Percentiles rank a stretch among this genome's conserved stretches.
Conservation (phyloP, 2,329 filamentous ascomycete species). For the Stylonectria norvegica region DNA sequence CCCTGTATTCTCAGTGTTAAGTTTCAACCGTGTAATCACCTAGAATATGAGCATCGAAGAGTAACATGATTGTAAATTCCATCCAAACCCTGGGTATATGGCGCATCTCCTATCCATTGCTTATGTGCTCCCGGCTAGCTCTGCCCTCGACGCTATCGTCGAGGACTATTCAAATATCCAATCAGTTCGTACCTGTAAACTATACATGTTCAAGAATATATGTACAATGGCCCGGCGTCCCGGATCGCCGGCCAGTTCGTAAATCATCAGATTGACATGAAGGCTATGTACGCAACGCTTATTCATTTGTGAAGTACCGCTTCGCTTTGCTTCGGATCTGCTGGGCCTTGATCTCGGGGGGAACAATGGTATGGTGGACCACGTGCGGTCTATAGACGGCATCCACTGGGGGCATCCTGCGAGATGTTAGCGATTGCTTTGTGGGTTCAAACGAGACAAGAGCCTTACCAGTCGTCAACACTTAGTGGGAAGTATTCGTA, state of each 20-base stretch:
- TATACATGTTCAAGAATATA: no score
- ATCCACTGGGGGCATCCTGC: conserved; percentile 79
- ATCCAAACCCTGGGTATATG: no score
- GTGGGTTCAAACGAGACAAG: conserved; percentile 5
- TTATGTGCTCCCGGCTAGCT: no score
- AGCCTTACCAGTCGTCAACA: conserved; percentile 73
- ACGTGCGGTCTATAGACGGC: conserved; percentile 89
- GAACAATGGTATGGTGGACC: conserved; percentile 79
- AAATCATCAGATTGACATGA: conserved; percentile 18
- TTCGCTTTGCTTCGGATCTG: conserved; percentile 64
- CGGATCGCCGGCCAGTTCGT: conserved; percentile 15
- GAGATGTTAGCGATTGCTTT: conserved; percentile 12
- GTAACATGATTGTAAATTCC: no score
- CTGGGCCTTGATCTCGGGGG: conserved; percentile 67
- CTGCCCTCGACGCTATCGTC: no score
- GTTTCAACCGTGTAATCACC: no score
- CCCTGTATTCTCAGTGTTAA: no score
- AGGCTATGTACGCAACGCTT: conserved; percentile 11
- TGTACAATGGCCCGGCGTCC: no score
- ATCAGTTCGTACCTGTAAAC: no score
- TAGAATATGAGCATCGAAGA: no score
- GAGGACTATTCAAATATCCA: no score
- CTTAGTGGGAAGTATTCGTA: conserved; percentile 95
- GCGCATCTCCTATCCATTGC: no score
- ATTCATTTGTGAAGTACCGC: conserved; percentile 68